Conservation (phyloP, 176 grass and related monocot species). For the Carex cristatella region DNA sequence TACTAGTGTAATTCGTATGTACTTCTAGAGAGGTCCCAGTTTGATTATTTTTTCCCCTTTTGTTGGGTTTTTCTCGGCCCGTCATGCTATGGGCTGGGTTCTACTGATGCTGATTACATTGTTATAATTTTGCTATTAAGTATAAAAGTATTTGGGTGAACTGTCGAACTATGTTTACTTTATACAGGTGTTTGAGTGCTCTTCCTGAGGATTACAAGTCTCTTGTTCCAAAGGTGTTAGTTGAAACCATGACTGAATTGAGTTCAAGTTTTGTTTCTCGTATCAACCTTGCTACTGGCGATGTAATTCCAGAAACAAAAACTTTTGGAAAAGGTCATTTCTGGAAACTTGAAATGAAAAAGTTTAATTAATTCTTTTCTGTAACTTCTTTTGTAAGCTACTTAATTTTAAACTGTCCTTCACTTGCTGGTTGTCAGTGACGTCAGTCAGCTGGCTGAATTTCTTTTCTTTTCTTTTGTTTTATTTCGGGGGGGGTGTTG, state of each 20-base stretch:
- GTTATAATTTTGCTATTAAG: neutral
- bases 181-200: slow-evolving; percentile 75
- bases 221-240: slow-evolving; percentile 84
- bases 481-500: neutral
- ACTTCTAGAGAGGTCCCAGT: neutral
- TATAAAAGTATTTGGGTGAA: neutral
- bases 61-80: neutral
- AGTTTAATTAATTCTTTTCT: neutral
- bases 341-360: neutral
- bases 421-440: neutral
- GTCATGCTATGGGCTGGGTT: neutral
- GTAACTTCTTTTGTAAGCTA: slow-evolving; percentile 19
- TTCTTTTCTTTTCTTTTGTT: neutral
- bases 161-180: slow-evolving; percentile 13
- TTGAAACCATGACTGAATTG: slow-evolving; percentile 82
- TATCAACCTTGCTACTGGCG: slow-evolving; percentile 85
- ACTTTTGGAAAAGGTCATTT: slow-evolving; percentile 81
- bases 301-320: slow-evolving; percentile 94
- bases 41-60: neutral
- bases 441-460: neutral
- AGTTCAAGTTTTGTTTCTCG: slow-evolving; percentile 72
- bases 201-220: slow-evolving; percentile 91
- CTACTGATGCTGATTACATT: neutral
- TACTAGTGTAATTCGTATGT: neutral
- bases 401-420: neutral